Evolutionary conservation across 176 grass and related monocot genomes (phyloP).

Genomic region (Avena atlantica): DNA sequence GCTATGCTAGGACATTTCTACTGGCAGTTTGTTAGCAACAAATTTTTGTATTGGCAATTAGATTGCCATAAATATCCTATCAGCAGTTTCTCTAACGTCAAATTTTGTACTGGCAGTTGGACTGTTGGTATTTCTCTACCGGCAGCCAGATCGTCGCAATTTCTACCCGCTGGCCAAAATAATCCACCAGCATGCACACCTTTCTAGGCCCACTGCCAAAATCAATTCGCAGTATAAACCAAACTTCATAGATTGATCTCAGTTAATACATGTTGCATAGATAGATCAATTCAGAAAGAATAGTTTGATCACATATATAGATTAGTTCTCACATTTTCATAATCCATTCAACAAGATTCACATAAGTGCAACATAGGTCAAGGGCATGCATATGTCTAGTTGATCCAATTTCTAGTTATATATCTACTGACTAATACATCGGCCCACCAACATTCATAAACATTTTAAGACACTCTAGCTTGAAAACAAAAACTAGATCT

Average conservation of each 20-base stretch:
- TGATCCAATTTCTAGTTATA: too few relatives aligned
- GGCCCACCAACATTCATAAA: not conserved
- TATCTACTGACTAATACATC: too few relatives aligned
- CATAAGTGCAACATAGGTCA: not conserved
- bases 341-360: not conserved
- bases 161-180: not conserved
- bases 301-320: not conserved
- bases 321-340: not conserved
- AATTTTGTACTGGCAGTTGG: not conserved
- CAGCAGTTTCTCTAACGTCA: not conserved
- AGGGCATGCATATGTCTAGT: too few relatives aligned
- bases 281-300: not conserved
- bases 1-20: too few relatives aligned
- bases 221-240: not conserved
- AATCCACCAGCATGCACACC: not conserved
- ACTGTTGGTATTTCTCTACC: not conserved
- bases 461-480: not conserved
- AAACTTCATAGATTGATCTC: not conserved
- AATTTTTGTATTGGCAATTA: too few relatives aligned
- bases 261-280: not conserved
- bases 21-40: too few relatives aligned
- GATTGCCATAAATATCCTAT: not conserved
- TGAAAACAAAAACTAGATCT: too few relatives aligned
- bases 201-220: not conserved
- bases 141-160: not conserved